Evolutionary conservation across 148 eudicot genomes (phyloP).

Genomic region (Pharnaceum exiguum): DNA sequence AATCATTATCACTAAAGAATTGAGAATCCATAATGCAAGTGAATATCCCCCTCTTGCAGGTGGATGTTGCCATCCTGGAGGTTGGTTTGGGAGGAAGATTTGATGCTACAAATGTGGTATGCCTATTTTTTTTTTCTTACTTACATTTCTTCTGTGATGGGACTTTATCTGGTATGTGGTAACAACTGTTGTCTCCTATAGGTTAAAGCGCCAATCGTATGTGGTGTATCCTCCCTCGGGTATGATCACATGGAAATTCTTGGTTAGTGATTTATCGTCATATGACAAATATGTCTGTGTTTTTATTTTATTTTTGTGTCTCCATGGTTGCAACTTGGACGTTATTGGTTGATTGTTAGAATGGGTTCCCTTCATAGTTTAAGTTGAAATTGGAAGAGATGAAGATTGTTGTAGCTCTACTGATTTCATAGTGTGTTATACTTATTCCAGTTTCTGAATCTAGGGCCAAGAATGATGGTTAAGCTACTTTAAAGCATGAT

Average conservation of each 20-base stretch:
- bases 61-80: conserved; percentile 93
- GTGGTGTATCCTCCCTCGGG: conserved; percentile 96
- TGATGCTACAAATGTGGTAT: conserved; percentile 98
- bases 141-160: neutral
- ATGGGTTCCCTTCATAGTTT: too few species aligned
- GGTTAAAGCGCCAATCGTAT: conserved; percentile 86
- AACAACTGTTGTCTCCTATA: conserved; percentile 24
- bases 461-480: too few species aligned
- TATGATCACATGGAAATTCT: conserved; percentile 99
- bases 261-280: conserved; percentile 58
- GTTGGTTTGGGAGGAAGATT: conserved; percentile 97
- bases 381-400: too few species aligned
- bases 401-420: too few species aligned
- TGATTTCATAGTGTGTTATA: too few species aligned
- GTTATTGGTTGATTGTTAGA: neutral
- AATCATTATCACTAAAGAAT: neutral
- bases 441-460: too few species aligned
- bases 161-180: conserved; percentile 4
- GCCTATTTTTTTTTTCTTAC: conserved; percentile 10
- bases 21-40: neutral
- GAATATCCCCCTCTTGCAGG: conserved; percentile 53
- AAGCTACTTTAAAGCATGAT: too few species aligned
- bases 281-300: neutral
- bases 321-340: neutral
- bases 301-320: neutral